Evolutionary conservation across 1,284 basidiomycete species (phyloP).

Genomic region (Boletus semigastroideus): DNA sequence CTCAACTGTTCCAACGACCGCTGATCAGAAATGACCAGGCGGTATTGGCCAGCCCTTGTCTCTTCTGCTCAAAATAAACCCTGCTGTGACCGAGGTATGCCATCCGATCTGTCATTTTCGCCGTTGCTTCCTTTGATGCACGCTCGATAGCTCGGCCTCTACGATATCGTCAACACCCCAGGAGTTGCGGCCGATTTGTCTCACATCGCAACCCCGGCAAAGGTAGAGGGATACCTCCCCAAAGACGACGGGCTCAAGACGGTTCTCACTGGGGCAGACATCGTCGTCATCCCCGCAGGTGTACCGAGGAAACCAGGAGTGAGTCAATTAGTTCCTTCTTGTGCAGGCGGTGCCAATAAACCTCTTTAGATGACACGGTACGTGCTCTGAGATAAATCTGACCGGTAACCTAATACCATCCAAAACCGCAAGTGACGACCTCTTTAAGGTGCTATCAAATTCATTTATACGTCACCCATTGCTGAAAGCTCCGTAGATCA

Average conservation of each 20-base stretch:
- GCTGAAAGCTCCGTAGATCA: slow-evolving; percentile 63
- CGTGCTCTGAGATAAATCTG: slow-evolving; percentile 21
- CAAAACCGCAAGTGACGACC: slow-evolving; percentile 66
- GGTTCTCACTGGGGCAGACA: slow-evolving; percentile 80
- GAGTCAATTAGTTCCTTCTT: slow-evolving; percentile 33
- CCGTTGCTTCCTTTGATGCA: neutral
- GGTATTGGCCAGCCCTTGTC: slow-evolving; percentile 94
- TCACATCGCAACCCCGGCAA: slow-evolving; percentile 81
- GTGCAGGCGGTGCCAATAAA: slow-evolving; percentile 4
- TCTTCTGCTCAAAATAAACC: slow-evolving; percentile 85
- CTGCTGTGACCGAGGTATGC: slow-evolving; percentile 72
- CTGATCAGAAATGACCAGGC: slow-evolving; percentile 42
- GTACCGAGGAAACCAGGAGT: slow-evolving; percentile 95
- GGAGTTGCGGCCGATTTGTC: slow-evolving; percentile 95
- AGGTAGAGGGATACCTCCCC: slow-evolving; percentile 75
- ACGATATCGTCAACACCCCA: slow-evolving; percentile 96
- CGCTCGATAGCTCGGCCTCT: slow-evolving; percentile 69
- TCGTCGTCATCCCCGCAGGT: slow-evolving; percentile 97
- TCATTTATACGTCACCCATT: neutral
- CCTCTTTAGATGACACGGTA: slow-evolving; percentile 70
- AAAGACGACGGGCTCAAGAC: slow-evolving; percentile 81
- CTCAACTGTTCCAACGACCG: neutral
- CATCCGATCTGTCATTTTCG: neutral
- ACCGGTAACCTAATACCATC: slow-evolving; percentile 23
- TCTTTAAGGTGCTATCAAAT: slow-evolving; percentile 74